Conservation (phyloP, 1,284 basidiomycete species). For the Termitomyces sp. region DNA sequence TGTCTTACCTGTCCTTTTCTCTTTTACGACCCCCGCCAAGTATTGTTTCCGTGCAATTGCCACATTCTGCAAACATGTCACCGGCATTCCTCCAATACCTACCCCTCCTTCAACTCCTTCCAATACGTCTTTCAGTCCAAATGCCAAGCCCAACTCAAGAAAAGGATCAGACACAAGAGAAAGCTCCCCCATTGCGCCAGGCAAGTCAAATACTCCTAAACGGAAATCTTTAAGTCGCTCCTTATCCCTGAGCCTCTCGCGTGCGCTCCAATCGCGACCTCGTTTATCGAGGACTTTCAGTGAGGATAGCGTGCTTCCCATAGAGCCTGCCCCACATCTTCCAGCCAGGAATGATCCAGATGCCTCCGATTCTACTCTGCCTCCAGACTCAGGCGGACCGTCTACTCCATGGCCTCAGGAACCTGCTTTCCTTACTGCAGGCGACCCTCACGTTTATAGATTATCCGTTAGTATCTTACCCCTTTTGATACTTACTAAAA, state of each 20-base stretch:
- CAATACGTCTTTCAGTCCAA: constrained; percentile 12
- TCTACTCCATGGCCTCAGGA: constrained; percentile 16
- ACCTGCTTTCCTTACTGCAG: constrained; percentile 47
- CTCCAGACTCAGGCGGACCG: constrained; percentile 35
- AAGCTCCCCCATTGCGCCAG: neutral
- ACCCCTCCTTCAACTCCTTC: constrained; percentile 14
- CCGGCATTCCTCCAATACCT: constrained; percentile 36
- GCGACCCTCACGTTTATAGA: constrained; percentile 57
- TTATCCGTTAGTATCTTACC: constrained; percentile 37
- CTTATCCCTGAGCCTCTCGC: constrained; percentile 11
- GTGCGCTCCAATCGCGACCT: constrained; percentile 11
- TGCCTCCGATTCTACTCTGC: constrained; percentile 43
- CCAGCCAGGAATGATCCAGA: constrained; percentile 5
- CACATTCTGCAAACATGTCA: constrained; percentile 59
- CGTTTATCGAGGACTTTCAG: constrained; percentile 7
- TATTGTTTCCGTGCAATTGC: constrained; percentile 74
- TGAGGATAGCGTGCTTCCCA: neutral
- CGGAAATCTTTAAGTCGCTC: constrained; percentile 13
- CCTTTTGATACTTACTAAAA: neutral
- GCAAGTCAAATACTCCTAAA: neutral
- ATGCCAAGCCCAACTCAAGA: neutral
- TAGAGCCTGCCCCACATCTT: neutral
- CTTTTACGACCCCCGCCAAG: constrained; percentile 79
- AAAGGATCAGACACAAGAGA: constrained; percentile 5
- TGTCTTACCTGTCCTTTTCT: constrained; percentile 73